phyloP scores from a whole-genome alignment of 192 early-diverging fungal species.

The Linnemannia zychae region DNA sequence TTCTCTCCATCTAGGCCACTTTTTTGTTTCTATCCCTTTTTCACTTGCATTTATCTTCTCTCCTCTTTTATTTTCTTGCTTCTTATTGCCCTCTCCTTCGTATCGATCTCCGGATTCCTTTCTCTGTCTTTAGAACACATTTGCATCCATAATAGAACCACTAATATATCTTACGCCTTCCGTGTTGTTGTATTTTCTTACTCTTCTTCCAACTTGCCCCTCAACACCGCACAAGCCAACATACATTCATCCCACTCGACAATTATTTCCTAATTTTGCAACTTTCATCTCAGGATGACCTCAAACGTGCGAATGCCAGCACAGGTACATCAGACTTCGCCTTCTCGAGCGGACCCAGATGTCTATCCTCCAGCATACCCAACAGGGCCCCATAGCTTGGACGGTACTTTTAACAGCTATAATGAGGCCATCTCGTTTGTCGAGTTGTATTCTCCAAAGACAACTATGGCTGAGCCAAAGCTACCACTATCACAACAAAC shows the following conservation, averaged over 20 bases:
- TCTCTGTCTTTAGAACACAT: neutral
- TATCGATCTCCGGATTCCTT: neutral
- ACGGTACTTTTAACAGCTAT: constrained; percentile 18
- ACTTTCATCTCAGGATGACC: neutral
- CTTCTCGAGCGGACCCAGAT: neutral
- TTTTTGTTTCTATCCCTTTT: neutral
- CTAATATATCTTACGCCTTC: neutral
- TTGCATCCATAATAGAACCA: neutral
- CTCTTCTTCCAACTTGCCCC: neutral
- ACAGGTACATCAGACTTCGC: neutral
- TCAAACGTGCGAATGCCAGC: neutral
- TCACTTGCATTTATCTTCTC: neutral
- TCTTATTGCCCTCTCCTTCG: neutral
- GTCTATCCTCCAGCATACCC: neutral
- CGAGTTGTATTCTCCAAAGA: constrained; percentile 27
- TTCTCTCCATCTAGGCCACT: neutral
- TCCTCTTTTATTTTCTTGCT: neutral
- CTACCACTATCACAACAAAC: neutral
- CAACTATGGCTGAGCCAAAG: constrained; percentile 14
- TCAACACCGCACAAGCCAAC: neutral
- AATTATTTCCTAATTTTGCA: neutral
- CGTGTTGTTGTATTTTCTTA: neutral
- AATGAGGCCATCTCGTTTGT: constrained; percentile 35
- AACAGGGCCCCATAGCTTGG: neutral
- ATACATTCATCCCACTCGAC: neutral